phyloP scores from a whole-genome alignment of 1,139 yeast species.

The Lizanozyma gosingica region DNA sequence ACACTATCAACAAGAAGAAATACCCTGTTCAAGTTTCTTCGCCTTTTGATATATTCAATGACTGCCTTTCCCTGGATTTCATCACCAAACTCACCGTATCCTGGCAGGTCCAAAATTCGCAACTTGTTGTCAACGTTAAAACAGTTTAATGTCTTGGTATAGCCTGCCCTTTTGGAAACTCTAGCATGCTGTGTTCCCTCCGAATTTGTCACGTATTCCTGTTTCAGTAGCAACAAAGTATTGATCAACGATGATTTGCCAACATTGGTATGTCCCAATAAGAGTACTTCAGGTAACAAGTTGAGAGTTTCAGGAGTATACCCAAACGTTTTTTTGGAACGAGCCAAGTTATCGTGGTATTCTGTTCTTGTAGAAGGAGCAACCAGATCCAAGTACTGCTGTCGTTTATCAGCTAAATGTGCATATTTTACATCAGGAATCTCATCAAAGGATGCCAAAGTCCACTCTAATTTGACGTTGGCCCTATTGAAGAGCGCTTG shows the following conservation, averaged over 20 bases:
- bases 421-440: slow-evolving; percentile 46
- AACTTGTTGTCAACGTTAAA: slow-evolving; percentile 57
- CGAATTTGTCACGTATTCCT: slow-evolving; percentile 19
- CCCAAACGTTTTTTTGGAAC: slow-evolving; percentile 21
- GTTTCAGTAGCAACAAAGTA: slow-evolving; percentile 29
- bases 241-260: slow-evolving; percentile 78
- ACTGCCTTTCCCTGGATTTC: slow-evolving; percentile 63
- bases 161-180: slow-evolving; percentile 60
- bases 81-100: slow-evolving; percentile 65
- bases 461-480: slow-evolving; percentile 48
- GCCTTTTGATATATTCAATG: slow-evolving; percentile 45
- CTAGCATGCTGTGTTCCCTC: slow-evolving; percentile 33
- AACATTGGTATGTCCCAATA: slow-evolving; percentile 74
- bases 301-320: slow-evolving; percentile 19
- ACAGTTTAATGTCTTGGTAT: slow-evolving; percentile 68
- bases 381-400: slow-evolving; percentile 5
- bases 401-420: not conserved
- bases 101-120: slow-evolving; percentile 75
- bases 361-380: slow-evolving; percentile 16
- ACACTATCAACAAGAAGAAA: slow-evolving; percentile 54
- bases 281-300: slow-evolving; percentile 56
- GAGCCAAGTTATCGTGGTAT: slow-evolving; percentile 11
- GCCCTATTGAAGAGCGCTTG: slow-evolving; percentile 32
- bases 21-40: slow-evolving; percentile 47
- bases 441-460: slow-evolving; percentile 39